Base-by-base conservation (phyloP, 2,329 filamentous ascomycete genomes). In the Xylariales sp. region DNA sequence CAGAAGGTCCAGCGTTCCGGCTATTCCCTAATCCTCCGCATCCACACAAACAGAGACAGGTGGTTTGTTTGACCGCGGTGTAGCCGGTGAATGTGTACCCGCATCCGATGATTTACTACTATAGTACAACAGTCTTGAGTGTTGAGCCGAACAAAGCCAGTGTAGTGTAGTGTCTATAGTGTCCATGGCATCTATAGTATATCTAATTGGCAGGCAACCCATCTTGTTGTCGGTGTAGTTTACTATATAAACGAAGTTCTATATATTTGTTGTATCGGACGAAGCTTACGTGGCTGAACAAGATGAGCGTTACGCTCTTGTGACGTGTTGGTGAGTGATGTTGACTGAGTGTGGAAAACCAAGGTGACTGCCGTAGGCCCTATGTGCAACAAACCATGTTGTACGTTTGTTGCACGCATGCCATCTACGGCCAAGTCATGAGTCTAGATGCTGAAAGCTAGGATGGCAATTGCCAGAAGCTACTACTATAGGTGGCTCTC, bases 1-100 rank as follows among this genome's bases (percentile, higher is more conserved):
- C 73, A 72, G 69, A 71, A 72, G 70, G 71, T 64, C 67, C 71
- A 74, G 72, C 65, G 64, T 71, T 71, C 72, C 73, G 70, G 68
- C 55, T 72, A 65, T 72, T 61, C 63, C 56, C 62, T 68, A 46
- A 63, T 43, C 59, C 39, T 67, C 61, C 55, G 34, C 48, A 45
- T 55, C 55, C 62, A 65, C 62, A 61, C 50, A 48, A 28, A 50
- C 48, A 66, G 59, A 67, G 58, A 67, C 48, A 58, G 41, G 39
- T 53, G 45, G 53, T 62, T 48, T 54, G 45, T 56, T 62, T 49
- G 53, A 55, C 59, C 49, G 41, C 39, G 59, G 48, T 54, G 48
- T 62, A 53, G 36, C 39, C 39, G 34, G 57, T 62, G 58, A 59
- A 28, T 30, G 30, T 30, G 30, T 32, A 36, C 43, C 56, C 49